Percentiles rank a stretch among this genome's conserved stretches.
Conservation (phyloP, 176 grass and related monocot species). For the Cenchrus purpureus region DNA sequence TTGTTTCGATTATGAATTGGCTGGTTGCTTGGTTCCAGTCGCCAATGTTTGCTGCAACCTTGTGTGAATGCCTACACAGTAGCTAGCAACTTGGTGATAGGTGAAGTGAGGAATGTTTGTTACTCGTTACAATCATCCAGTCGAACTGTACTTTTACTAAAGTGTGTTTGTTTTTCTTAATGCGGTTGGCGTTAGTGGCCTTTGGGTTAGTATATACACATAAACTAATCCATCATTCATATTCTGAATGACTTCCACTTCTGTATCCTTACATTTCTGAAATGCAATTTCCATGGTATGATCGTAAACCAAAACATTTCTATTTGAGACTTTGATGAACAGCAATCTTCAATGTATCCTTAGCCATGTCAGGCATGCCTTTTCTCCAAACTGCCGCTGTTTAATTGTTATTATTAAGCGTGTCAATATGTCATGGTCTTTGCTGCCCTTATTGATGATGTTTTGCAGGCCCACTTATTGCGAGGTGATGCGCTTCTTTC, state of each 20-base stretch:
- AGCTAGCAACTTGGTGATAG: background rate
- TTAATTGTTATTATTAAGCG: background rate
- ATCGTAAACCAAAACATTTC: constrained; percentile 1
- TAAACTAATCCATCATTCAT: background rate
- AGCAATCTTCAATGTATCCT: background rate
- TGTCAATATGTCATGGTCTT: background rate
- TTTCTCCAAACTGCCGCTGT: background rate
- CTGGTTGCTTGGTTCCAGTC: background rate
- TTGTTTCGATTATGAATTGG: background rate
- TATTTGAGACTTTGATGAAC: background rate
- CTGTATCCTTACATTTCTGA: background rate
- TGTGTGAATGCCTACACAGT: background rate
- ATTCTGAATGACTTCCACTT: background rate
- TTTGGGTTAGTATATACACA: background rate
- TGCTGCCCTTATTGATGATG: constrained; percentile 9
- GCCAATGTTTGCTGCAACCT: background rate
- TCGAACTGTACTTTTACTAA: background rate
- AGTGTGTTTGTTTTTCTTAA: background rate
- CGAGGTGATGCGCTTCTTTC: constrained; percentile 72
- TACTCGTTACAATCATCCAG: background rate
- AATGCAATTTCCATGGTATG: background rate
- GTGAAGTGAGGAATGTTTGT: background rate
- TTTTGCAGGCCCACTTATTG: constrained; percentile 71
- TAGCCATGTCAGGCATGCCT: background rate
- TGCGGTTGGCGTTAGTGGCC: background rate